Base-by-base conservation (phyloP, 805 yeast species). In the Metschnikowia shivogae region DNA sequence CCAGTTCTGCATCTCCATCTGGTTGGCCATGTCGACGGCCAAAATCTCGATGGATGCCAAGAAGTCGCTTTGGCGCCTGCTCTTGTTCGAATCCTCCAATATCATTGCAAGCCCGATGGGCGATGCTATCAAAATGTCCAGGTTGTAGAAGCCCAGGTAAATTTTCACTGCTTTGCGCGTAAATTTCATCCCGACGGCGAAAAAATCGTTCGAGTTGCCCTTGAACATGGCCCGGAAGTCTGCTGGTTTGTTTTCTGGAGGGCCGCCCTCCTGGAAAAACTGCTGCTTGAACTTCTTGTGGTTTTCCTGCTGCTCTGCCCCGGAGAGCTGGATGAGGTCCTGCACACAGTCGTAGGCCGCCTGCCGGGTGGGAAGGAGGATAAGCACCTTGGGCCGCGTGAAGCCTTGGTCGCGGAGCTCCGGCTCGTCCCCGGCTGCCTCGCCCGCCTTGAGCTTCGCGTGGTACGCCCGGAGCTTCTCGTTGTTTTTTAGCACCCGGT, bases 361-460 rank as follows among this genome's bases (percentile, higher is more conserved):
- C 53, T 89, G 77, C 58, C 97, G 77, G 0, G 96, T 88, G 10
- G 99, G 98, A 34, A 88, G 68, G 22, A 93, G 64, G 5, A 92
- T 79, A 45, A 93, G 67, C 1, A 85, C 89, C 58, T 89, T 90
- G 1, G 99, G 96, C 50, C 98, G 76, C 0, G 97, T 90, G 62
- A 89, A 93, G 26, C 99, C 98, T 64, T 93, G 98, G 62, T 93
- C 99, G 45, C 95, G 70, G 52, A 76, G 74, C 56, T 88, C 95
- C 10, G 78, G 78, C 48, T 77, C 82, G 53, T 61, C 59, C 22
- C 78, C 22, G 69, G 68, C 8, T 46, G 68, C 59, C 44, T 73
- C 62, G 43, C 61, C 73, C 62, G 43, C 61, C 36, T 70, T 60
- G 36, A 70, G 45, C 14, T 67, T 60, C 31, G 72, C 78, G 47